These are phyloP conservation scores for Oleoguttula mirabilis DNA, from an alignment of 495 filamentous ascomycete species.

Conservation along the genomic window DNA sequence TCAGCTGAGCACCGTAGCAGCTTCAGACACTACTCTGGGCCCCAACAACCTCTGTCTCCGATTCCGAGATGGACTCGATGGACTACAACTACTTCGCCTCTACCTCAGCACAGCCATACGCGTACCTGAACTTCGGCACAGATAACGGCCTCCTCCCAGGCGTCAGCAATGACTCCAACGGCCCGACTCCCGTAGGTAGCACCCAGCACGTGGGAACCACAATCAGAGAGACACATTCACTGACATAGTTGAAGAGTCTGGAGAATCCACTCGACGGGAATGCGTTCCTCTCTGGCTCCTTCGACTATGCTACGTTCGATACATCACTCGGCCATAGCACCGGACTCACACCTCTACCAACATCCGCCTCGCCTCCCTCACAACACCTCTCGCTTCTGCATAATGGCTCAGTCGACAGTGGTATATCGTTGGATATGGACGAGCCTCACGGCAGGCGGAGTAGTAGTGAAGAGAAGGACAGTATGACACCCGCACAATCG, in stretches of 20 bases:
- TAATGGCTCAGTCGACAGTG: slow-evolving; percentile 18
- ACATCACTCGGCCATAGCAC: slow-evolving; percentile 4
- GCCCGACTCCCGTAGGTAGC: slow-evolving; percentile 7
- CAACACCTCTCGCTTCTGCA: slow-evolving; percentile 11
- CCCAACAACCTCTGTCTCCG: no score
- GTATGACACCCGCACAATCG: slow-evolving; percentile 64
- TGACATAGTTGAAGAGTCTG: slow-evolving; percentile 6
- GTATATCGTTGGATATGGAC: slow-evolving; percentile 17
- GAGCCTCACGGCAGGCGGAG: slow-evolving; percentile 22
- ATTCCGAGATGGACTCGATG: slow-evolving; percentile 18
- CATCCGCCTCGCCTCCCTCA: slow-evolving; percentile 13
- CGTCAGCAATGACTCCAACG: slow-evolving; percentile 4
- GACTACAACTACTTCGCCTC: slow-evolving; percentile 20
- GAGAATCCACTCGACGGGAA: slow-evolving; percentile 14
- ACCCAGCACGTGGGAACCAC: no score
- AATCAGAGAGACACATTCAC: not conserved
- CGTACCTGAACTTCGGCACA: slow-evolving; percentile 10
- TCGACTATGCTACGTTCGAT: slow-evolving; percentile 15
- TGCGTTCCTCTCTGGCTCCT: slow-evolving; percentile 6
- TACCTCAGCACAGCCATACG: slow-evolving; percentile 7
- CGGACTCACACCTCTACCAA: slow-evolving; percentile 9
- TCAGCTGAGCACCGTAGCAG: no score
- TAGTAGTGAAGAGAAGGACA: slow-evolving; percentile 55
- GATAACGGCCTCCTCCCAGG: slow-evolving; percentile 6
- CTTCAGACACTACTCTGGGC: no score